Conservation (phyloP, 2,329 filamentous ascomycete genomes). For the Aspergillus niger region DNA sequence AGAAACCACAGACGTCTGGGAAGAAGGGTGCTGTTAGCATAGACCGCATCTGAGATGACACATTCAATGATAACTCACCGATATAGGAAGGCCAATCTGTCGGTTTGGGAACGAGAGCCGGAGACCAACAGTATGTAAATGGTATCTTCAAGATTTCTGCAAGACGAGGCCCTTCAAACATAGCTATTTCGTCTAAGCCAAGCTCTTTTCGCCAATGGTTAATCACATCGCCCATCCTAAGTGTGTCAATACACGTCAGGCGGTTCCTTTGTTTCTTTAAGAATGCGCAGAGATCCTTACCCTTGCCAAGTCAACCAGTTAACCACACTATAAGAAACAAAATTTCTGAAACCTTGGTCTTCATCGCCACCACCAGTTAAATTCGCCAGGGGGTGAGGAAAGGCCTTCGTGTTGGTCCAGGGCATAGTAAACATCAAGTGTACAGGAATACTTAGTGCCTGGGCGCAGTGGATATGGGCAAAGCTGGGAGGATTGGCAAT, state of each 20-base stretch:
- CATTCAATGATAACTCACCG: neutral
- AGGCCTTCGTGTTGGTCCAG: neutral
- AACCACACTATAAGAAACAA: neutral
- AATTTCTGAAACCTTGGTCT: neutral
- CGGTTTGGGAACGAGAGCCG: neutral
- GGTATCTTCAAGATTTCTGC: neutral
- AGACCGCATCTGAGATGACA: neutral
- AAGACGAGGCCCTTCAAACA: neutral
- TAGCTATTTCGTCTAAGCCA: neutral
- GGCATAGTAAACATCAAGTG: conserved; percentile 25
- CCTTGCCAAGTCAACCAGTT: conserved; percentile 5
- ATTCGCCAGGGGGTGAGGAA: conserved; percentile 6
- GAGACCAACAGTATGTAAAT: conserved; percentile 7
- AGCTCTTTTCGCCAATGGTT: conserved; percentile 1
- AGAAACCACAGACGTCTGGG: neutral
- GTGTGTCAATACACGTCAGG: too few relatives aligned
- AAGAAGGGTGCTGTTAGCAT: neutral
- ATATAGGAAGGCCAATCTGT: neutral
- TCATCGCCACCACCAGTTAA: neutral
- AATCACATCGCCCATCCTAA: neutral
- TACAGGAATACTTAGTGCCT: conserved; percentile 37
- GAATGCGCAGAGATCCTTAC: neutral
- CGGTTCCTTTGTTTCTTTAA: too few relatives aligned
- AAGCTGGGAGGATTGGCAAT: conserved; percentile 44
- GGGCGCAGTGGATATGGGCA: conserved; percentile 41